Evolutionary conservation across 2,329 filamentous ascomycete species (phyloP).

Genomic region (Daldinia sp.): DNA sequence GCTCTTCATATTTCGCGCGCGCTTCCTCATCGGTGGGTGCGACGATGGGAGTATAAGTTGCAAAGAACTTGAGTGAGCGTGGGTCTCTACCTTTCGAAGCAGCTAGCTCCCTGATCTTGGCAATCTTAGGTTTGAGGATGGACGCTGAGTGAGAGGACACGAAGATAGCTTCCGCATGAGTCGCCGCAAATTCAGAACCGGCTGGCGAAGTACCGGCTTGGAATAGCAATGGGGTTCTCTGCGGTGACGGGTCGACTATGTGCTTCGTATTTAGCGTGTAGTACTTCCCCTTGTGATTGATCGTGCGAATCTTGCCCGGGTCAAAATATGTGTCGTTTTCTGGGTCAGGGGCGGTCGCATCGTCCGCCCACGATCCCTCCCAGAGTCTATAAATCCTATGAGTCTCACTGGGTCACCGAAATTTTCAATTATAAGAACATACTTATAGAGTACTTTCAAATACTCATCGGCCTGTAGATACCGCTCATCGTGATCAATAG

Average conservation of each 20-base stretch:
- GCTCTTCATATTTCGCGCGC: constrained; percentile 62
- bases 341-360: constrained; percentile 66
- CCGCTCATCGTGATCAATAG: constrained; percentile 71
- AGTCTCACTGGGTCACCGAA: neutral
- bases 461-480: constrained; percentile 73
- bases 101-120: constrained; percentile 65
- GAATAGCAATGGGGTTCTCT: constrained; percentile 68
- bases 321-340: constrained; percentile 68
- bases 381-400: constrained; percentile 56
- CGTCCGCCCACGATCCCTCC: constrained; percentile 68
- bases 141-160: constrained; percentile 65
- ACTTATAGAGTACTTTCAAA: constrained; percentile 72
- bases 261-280: constrained; percentile 59
- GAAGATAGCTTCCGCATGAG: constrained; percentile 71
- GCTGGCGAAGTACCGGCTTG: constrained; percentile 71
- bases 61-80: constrained; percentile 67
- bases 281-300: constrained; percentile 71
- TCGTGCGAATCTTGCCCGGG: constrained; percentile 69
- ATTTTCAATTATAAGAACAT: constrained; percentile 28
- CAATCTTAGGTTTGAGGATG: constrained; percentile 63
- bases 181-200: constrained; percentile 67
- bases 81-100: constrained; percentile 66
- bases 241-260: constrained; percentile 67
- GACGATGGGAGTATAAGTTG: constrained; percentile 63
- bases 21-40: constrained; percentile 66